Base-by-base conservation (phyloP, 805 yeast species). In the Torulaspora gathmanii region DNA sequence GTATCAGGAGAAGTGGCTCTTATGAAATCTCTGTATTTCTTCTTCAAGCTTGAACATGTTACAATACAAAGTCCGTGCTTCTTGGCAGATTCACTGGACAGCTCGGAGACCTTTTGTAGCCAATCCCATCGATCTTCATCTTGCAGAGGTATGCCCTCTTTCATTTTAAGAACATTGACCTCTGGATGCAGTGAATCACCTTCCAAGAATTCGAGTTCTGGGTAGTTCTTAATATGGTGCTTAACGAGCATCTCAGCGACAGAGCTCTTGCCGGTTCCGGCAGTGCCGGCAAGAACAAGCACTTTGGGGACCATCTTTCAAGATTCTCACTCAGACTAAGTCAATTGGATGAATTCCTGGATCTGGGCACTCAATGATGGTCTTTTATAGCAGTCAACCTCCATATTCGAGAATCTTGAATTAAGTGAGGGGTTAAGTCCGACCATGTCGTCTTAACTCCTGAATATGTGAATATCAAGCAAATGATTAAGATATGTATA, bases 91-190 rank as follows among this genome's bases (percentile, higher is more conserved):
- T 54, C 50, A 2, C 77, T 67, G 1, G 81, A 67, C 4, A 52
- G 51, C 5, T 55, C 49, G 3, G 82, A 68, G 10, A 93, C 65
- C 30, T 63, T 61, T 30, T 70, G 64, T 15, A 93, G 73, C 99
- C 99, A 93, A 1, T 77, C 90, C 90, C 91, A 86, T 48, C 99
- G 70, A 64, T 93, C 99, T 1, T 82, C 93, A 60, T 93, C 99
- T 0, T 82, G 78, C 46, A 93, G 70, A 1, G 98, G 95, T 16
- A 77, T 73, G 0, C 95, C 95, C 16, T 70, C 57, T 2, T 84
- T 66, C 99, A 93, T 93, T 64, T 93, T 93, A 15, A 74, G 80
- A 11, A 91, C 71, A 61, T 93, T 93, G 10, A 60, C 73, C 28
- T 64, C 54, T 5, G 95, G 88, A 63, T 90, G 97, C 22, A 83